Evolutionary conservation across 148 eudicot species (phyloP).

Genomic region (Oxyria digyna): DNA sequence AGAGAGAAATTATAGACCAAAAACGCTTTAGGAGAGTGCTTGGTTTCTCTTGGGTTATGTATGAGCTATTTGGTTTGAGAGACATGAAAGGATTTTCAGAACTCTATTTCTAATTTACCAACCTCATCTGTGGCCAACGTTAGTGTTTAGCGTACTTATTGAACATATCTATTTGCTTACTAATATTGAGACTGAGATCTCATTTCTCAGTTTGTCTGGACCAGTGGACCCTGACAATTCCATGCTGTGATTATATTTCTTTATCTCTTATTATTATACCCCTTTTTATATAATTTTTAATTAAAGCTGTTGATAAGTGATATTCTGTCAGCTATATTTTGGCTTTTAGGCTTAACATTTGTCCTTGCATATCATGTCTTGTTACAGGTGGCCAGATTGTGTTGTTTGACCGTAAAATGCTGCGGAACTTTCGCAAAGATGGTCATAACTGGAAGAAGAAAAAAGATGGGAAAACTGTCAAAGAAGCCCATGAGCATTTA

Average conservation of each 20-base stretch:
- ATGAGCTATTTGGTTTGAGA: background rate
- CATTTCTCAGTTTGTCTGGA: background rate
- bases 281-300: too few species aligned
- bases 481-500: constrained; percentile 96
- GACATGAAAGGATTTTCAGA: background rate
- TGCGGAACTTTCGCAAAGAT: constrained; percentile 88
- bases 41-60: background rate
- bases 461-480: constrained; percentile 85
- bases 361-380: background rate
- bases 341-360: background rate
- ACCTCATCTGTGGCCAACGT: background rate
- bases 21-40: background rate
- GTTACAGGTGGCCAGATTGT: constrained; percentile 68
- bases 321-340: background rate
- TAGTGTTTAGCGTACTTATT: background rate
- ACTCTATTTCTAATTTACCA: background rate
- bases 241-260: background rate
- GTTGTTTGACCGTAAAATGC: constrained; percentile 84
- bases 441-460: constrained; percentile 97
- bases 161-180: background rate
- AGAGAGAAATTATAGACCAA: background rate
- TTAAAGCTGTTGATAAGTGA: background rate
- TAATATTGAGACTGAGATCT: background rate
- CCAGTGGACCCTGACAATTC: background rate
- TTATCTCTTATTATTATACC: background rate